Base-by-base conservation (phyloP, 352 stramenopile genomes). In the Globisporangium viniferum region DNA sequence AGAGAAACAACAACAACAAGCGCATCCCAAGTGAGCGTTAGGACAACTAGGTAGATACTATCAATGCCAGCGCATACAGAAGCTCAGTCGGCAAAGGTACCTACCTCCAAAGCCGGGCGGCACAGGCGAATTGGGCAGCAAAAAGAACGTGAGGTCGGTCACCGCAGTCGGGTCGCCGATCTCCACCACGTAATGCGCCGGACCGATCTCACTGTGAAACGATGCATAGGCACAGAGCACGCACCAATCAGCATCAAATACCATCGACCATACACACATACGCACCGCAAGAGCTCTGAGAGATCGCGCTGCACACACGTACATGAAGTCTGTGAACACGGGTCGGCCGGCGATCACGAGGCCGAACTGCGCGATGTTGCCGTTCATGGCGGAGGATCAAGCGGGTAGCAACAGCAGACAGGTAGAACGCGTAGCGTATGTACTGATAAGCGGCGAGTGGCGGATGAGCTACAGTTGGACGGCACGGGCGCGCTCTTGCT, bases 81-180 rank as follows among this genome's bases (percentile, higher is more conserved):
- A 18, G 39, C 39, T 46, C 39, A 46, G 5, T 6, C 6, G 5
- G 14, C 5, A 33, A 33, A 33, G 39, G 24, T 24, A 24, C 24
- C 24, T 18, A 46, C 39, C 39, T 46, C 39, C 39, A 18, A 20
- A 46, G 39, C 39, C 39, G 39, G 39, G 39, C 1, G 39, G 81
- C 1, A 91, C 81, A 14, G 81, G 79, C 9, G 84, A 91, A 22
- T 76, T 71, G 20, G 84, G 84, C 46, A 93, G 48, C 31, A 93
- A 54, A 66, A 93, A 93, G 76, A 93, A 93, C 22, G 82, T 90
- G 53, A 93, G 70, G 59, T 93, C 84, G 41, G 80, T 85, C 41
- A 93, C 76, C 33, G 83, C 73, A 0, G 66, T 78, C 8, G 84
- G 84, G 59, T 90, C 77, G 12, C 75, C 15, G 33, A 93, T 86